Evolutionary conservation across 2,329 filamentous ascomycete species (phyloP), one percentile per base, ranked within the genome.

Genomic region (Ophiostoma piceae): DNA sequence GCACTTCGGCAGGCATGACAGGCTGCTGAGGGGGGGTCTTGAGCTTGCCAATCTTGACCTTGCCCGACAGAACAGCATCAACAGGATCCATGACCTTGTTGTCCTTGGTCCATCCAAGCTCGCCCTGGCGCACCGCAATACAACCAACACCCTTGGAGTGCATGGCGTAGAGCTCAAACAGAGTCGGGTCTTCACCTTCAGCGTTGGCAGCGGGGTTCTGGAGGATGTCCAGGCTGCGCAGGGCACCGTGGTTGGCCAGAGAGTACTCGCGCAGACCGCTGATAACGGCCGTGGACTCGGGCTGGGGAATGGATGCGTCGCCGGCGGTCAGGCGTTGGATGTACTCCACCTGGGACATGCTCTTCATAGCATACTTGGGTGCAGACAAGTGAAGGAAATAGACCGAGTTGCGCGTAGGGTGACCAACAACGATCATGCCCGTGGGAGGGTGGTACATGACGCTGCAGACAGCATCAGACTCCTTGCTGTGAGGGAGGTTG

Each of bases 121-220:
- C 94, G 68, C 89, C 87, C 77, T 94, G 92, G 78, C 91, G 94
- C 78, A 99, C 88, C 73, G 88, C 89, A 68, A 98, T 79, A 75
- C 92, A 94, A 22, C 94, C 94, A n/a, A 98, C 93, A 72, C 95
- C 95, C 81, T 93, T 96, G 12, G 95, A 97, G 79, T 99, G 94
- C 90, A 97, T 96, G 41, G 92, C 91, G 78, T 99, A 99, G 11
- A 99, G 84, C 81, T 99, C 95, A 76, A 99, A 98, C 16, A 97
- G 81, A 0, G 90, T 88, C 19, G 87, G 87, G 73, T 95, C 90
- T 29, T 90, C 88, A 32, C 83, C 83, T 54, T 87, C 85, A 71
- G 87, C 84, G 7, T 84, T 80, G 72, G 87, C 85, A 69, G 89
- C 86, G 43, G 90, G 88, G 74, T 85, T 89, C 75, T 89, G 88